Percentiles rank a stretch among this genome's conserved stretches.
These are phyloP conservation scores for Pythium guiyangense DNA, from an alignment of 352 stramenopile species.

Conservation along the genomic window DNA sequence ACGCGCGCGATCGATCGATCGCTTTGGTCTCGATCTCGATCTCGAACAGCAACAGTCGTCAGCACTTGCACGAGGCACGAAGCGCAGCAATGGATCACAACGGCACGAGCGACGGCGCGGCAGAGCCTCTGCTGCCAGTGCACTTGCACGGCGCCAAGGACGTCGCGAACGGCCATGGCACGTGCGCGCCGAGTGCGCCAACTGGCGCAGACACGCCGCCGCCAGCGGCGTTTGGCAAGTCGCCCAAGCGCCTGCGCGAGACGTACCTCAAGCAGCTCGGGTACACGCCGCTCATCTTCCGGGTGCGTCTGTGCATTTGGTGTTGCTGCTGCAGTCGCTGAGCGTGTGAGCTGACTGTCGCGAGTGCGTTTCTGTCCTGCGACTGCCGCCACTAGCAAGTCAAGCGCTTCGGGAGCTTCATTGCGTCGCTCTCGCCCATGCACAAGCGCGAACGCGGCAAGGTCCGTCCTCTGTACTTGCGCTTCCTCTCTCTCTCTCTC, in stretches of 20 bases:
- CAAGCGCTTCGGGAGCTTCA: constrained; percentile 66
- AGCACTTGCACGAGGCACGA: neutral
- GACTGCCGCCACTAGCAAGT: constrained; percentile 31
- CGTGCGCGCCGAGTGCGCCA: constrained; percentile 1
- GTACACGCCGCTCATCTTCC: constrained; percentile 80
- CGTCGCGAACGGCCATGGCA: constrained; percentile 16
- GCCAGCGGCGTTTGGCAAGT: constrained; percentile 17
- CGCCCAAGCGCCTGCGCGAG: constrained; percentile 43
- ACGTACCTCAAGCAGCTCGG: constrained; percentile 71
- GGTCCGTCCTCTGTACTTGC: neutral
- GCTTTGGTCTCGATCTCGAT: no score
- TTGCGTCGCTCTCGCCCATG: constrained; percentile 71
- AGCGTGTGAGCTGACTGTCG: neutral
- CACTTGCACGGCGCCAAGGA: constrained; percentile 27
- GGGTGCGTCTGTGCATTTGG: constrained; percentile 26
- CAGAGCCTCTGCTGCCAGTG: constrained; percentile 50
- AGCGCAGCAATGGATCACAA: constrained; percentile 5
- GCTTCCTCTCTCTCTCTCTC: no score
- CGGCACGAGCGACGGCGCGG: constrained; percentile 14
- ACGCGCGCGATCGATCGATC: no score
- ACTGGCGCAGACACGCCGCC: constrained; percentile 9
- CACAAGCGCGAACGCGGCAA: constrained; percentile 21
- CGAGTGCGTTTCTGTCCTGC: neutral
- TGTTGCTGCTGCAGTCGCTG: neutral
- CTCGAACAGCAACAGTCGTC: no score